A percentile compares a stretch with the other conserved stretches of the same genome.
These are phyloP conservation scores for Rhodomyrtus psidioides DNA, from an alignment of 441 rosid genomes.

Conservation along the genomic window DNA sequence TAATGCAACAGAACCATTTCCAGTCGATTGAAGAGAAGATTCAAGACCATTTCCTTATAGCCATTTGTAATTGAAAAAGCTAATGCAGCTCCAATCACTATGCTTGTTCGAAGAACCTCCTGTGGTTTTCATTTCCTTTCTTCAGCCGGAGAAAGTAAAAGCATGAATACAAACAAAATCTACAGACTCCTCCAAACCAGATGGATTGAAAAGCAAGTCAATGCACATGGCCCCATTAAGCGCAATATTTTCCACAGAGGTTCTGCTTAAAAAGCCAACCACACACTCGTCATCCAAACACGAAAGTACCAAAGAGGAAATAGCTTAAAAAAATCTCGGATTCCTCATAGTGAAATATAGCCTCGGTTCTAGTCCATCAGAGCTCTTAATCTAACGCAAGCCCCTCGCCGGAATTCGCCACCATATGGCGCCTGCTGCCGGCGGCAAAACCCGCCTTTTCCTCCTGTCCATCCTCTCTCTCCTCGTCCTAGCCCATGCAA, in stretches of 20 bases:
- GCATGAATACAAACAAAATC: background rate
- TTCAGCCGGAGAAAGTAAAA: background rate
- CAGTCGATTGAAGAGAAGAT: background rate
- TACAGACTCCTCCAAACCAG: background rate
- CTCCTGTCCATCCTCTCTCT: conserved; percentile 27
- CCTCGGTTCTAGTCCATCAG: background rate
- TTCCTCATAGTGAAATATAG: background rate
- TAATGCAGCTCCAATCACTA: background rate
- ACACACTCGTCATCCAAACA: background rate
- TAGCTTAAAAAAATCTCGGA: background rate
- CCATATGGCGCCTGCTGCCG: background rate
- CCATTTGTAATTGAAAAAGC: background rate
- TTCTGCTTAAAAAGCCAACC: background rate
- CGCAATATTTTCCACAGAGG: background rate
- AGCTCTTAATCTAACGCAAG: background rate
- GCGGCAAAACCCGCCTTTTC: conserved; percentile 8
- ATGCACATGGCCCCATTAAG: background rate
- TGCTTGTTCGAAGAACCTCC: background rate
- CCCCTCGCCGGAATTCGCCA: background rate
- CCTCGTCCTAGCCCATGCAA: conserved; percentile 19
- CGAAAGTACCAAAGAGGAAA: background rate
- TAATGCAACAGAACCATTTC: background rate
- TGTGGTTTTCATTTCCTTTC: background rate
- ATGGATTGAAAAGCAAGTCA: background rate
- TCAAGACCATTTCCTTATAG: background rate